Evolutionary conservation across 2,329 filamentous ascomycete genomes (phyloP).

Genomic region (Ilyonectria sp.): DNA sequence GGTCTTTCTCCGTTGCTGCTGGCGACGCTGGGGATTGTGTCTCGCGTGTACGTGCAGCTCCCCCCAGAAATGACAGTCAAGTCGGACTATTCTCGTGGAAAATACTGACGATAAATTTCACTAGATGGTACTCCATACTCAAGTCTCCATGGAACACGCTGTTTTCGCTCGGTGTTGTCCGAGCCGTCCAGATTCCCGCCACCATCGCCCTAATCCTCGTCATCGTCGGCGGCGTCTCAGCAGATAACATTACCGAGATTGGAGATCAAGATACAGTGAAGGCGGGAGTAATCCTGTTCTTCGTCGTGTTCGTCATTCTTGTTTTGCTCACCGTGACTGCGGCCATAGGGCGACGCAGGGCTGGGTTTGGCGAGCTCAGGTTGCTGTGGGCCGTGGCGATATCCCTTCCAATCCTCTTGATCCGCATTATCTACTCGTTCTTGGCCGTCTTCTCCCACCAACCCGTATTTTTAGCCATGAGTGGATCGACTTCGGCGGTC

Average conservation of each 20-base stretch:
- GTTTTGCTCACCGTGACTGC: constrained; percentile 3
- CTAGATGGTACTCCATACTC: constrained; percentile 16
- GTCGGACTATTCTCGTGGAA: not conserved
- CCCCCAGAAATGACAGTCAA: not conserved
- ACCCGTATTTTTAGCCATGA: not conserved
- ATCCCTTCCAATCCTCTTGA: constrained; percentile 13
- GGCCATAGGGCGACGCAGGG: not conserved
- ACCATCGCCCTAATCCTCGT: constrained; percentile 20
- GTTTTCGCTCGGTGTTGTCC: constrained; percentile 3
- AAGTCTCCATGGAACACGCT: constrained; percentile 10
- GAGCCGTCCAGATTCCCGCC: constrained; percentile 13
- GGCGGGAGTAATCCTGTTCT: constrained; percentile 8
- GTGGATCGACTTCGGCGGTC: not conserved
- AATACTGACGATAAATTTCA: not conserved
- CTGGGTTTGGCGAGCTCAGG: not conserved
- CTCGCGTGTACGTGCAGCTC: constrained; percentile 17
- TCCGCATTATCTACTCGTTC: constrained; percentile 18
- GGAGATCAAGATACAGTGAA: constrained; percentile 2
- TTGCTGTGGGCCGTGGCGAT: constrained; percentile 1
- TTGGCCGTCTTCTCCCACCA: not conserved
- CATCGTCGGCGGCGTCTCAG: constrained; percentile 12
- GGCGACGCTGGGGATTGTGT: constrained; percentile 21
- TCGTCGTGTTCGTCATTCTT: constrained; percentile 6
- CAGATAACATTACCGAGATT: constrained; percentile 4
- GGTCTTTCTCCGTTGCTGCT: constrained; percentile 20